Conservation (phyloP, 805 yeast genomes). For the Kazachstania martiniae region DNA sequence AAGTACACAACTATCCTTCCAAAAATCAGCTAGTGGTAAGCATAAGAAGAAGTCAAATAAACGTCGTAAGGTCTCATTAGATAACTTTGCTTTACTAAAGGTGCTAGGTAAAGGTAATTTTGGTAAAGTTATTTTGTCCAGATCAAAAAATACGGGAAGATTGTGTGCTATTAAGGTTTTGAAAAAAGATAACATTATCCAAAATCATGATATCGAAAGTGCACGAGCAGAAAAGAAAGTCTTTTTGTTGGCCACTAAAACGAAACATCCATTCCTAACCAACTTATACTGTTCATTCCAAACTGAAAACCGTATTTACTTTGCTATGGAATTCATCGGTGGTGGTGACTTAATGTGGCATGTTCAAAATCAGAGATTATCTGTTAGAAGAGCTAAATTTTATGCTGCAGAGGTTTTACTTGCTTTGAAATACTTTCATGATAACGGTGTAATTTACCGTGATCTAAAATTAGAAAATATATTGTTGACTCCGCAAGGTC, state of each 20-base stretch:
- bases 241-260: constrained; percentile 69
- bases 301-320: constrained; percentile 92
- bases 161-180: constrained; percentile 93
- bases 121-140: constrained; percentile 97
- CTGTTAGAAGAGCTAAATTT: constrained; percentile 87
- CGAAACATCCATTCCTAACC: constrained; percentile 85
- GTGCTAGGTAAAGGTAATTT: constrained; percentile 97
- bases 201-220: constrained; percentile 92
- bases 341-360: constrained; percentile 99
- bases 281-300: constrained; percentile 93
- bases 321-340: constrained; percentile 95
- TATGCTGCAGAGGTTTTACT: constrained; percentile 94
- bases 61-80: constrained; percentile 77
- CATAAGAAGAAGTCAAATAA: constrained; percentile 22
- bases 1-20: constrained; percentile 12
- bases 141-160: constrained; percentile 68
- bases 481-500: constrained; percentile 80
- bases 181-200: constrained; percentile 90
- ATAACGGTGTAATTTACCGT: constrained; percentile 90
- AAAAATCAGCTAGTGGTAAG: constrained; percentile 13
- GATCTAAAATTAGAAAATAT: constrained; percentile 94
- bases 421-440: constrained; percentile 88
- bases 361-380: constrained; percentile 83
- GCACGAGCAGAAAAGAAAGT: constrained; percentile 92
- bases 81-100: constrained; percentile 88